phyloP scores from a whole-genome alignment of 75 land plant species.

The Picea glauca region DNA sequence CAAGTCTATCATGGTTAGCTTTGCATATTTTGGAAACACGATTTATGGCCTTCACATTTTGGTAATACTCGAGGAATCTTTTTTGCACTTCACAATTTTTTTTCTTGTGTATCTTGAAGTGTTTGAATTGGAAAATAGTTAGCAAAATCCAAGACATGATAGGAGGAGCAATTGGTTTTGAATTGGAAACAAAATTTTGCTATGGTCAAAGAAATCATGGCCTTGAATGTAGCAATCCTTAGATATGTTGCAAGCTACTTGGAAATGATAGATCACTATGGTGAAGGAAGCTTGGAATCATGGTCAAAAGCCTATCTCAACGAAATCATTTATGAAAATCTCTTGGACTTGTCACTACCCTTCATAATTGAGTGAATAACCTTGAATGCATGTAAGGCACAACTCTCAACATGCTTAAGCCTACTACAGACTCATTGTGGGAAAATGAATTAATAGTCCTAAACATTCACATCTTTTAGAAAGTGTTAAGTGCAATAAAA shows the following conservation, averaged over 20 bases:
- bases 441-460: conserved; percentile 64
- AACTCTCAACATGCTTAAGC: conserved; percentile 44
- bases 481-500: conserved; percentile 64
- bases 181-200: conserved; percentile 80
- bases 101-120: no score
- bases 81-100: no score
- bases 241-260: conserved; percentile 76
- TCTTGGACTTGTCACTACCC: conserved; percentile 52
- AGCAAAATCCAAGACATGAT: no score
- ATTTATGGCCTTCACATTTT: no score
- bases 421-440: conserved; percentile 60
- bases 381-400: no score
- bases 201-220: conserved; percentile 73
- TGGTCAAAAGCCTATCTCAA: conserved; percentile 62
- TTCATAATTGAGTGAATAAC: no score
- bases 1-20: no score
- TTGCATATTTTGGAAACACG: no score
- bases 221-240: conserved; percentile 72
- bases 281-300: conserved; percentile 64
- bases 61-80: no score
- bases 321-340: conserved; percentile 51
- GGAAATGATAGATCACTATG: conserved; percentile 88
- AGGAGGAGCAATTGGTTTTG: no score
- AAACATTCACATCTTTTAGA: conserved; percentile 76
- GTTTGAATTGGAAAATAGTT: no score